A percentile compares a stretch with the other conserved stretches of the same genome.
Conservation (phyloP, 2,329 filamentous ascomycete genomes). For the Cladosporium colombiae region DNA sequence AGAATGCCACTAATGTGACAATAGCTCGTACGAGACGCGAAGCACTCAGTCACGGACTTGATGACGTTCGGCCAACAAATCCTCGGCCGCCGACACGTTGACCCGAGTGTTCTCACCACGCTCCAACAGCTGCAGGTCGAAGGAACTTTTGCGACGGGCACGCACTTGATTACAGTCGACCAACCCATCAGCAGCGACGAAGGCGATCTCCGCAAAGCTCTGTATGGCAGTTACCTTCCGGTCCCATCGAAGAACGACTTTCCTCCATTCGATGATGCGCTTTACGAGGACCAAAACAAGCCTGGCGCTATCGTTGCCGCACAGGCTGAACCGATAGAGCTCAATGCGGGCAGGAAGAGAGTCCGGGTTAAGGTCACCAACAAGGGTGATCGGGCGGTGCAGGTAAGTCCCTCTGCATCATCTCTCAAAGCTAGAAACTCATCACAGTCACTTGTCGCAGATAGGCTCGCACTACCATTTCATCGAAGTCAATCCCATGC, state of each 20-base stretch:
- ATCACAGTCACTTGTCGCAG: conserved; percentile 37
- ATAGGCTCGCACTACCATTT: conserved; percentile 92
- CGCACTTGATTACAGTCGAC: conserved; percentile 92
- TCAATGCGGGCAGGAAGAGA: conserved; percentile 73
- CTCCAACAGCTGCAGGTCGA: conserved; percentile 88
- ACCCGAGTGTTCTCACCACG: conserved; percentile 76
- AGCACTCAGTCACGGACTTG: conserved; percentile 88
- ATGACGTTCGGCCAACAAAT: conserved; percentile 90
- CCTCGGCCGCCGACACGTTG: conserved; percentile 88
- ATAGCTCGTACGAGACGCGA: conserved; percentile 97
- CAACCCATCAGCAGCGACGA: conserved; percentile 84
- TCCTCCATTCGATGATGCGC: conserved; percentile 61
- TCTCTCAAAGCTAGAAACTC: neutral
- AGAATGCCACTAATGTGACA: conserved; percentile 55
- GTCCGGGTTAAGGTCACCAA: conserved; percentile 75
- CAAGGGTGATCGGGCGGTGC: conserved; percentile 81
- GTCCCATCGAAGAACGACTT: conserved; percentile 60
- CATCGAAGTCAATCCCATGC: conserved; percentile 81
- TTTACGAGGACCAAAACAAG: conserved; percentile 65
- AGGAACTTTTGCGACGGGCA: conserved; percentile 86
- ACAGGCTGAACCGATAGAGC: conserved; percentile 61
- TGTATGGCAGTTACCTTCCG: conserved; percentile 90
- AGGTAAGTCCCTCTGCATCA: conserved; percentile 52
- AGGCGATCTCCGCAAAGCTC: conserved; percentile 78
- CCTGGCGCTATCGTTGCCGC: conserved; percentile 76